These are phyloP conservation scores for Marvania coccoides DNA, from an alignment of 139 green algal genomes.

Conservation along the genomic window DNA sequence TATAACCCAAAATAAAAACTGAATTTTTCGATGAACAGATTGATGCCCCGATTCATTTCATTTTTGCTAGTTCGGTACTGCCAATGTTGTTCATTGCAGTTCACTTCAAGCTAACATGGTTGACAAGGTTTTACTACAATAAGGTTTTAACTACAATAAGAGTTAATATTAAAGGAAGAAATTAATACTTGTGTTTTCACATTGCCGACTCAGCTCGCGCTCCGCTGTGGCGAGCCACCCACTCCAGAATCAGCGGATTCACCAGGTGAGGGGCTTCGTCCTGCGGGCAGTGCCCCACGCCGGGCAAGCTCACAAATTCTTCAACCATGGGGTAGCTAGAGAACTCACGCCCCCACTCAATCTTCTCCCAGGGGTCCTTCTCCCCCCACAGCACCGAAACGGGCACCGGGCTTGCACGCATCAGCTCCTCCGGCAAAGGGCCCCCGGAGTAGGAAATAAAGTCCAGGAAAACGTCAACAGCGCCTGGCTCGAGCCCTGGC, in stretches of 20 bases:
- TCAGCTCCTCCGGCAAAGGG: constrained; percentile 84
- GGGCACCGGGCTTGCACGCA: constrained; percentile 46
- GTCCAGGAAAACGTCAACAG: constrained; percentile 93
- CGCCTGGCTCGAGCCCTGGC: constrained; percentile 77
- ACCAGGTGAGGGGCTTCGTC: constrained; percentile 81
- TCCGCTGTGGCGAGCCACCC: constrained; percentile 42
- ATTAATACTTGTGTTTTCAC: too few relatives aligned
- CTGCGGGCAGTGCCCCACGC: constrained; percentile 82
- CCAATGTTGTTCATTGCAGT: too few relatives aligned
- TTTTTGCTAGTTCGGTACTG: too few relatives aligned
- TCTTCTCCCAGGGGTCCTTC: constrained; percentile 83
- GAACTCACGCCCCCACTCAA: constrained; percentile 61
- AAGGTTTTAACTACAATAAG: too few relatives aligned
- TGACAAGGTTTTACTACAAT: too few relatives aligned
- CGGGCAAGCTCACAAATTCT: constrained; percentile 79
- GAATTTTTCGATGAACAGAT: too few relatives aligned
- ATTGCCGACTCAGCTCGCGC: too few relatives aligned
- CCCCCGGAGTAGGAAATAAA: constrained; percentile 92
- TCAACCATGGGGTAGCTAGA: constrained; percentile 44
- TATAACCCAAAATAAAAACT: too few relatives aligned
- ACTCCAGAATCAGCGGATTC: constrained; percentile 80
- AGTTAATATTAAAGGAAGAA: too few relatives aligned
- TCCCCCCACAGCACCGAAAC: constrained; percentile 86
- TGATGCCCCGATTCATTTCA: too few relatives aligned
- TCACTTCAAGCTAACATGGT: too few relatives aligned